These are phyloP conservation scores for Penium margaritaceum DNA, from an alignment of 139 green algal species.

Conservation along the genomic window DNA sequence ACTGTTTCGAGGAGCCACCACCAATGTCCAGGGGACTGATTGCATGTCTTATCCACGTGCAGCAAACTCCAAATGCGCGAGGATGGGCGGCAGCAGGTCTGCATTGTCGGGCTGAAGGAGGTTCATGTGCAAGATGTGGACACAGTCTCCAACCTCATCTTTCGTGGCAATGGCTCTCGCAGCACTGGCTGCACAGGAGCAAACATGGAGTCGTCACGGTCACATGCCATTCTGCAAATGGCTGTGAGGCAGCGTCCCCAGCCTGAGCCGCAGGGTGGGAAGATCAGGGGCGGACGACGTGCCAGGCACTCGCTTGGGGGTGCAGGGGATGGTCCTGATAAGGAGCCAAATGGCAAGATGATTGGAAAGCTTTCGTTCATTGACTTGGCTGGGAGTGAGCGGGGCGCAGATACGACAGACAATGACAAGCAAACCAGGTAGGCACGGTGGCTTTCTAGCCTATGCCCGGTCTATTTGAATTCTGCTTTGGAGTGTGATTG, in stretches of 20 bases:
- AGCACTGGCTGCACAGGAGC: slow-evolving; percentile 84
- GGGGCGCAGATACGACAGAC: slow-evolving; percentile 92
- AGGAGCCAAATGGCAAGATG: slow-evolving; percentile 4
- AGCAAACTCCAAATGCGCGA: slow-evolving; percentile 85
- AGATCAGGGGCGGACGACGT: background rate
- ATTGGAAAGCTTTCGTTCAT: slow-evolving; percentile 96
- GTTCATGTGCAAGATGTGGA: slow-evolving; percentile 49
- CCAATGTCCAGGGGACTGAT: too few relatives aligned
- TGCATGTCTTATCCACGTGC: too few relatives aligned
- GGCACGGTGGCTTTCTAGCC: too few relatives aligned
- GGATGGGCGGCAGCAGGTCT: slow-evolving; percentile 78
- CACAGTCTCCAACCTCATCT: slow-evolving; percentile 53
- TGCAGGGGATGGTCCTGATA: slow-evolving; percentile 1
- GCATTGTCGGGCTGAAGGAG: slow-evolving; percentile 70
- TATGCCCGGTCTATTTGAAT: too few relatives aligned
- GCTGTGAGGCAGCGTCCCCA: slow-evolving; percentile 58
- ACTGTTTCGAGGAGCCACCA: too few relatives aligned
- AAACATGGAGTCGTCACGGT: slow-evolving; percentile 90
- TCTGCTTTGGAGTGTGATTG: too few relatives aligned
- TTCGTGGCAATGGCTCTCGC: slow-evolving; percentile 57
- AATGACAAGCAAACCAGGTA: slow-evolving; percentile 77
- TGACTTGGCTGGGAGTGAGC: slow-evolving; percentile 88
- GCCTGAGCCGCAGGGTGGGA: too few relatives aligned
- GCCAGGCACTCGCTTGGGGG: background rate
- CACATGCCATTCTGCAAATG: slow-evolving; percentile 91